These are phyloP conservation scores for Xylariomycetidae sp. DNA, from an alignment of 2,329 filamentous ascomycete genomes.

Conservation along the genomic window DNA sequence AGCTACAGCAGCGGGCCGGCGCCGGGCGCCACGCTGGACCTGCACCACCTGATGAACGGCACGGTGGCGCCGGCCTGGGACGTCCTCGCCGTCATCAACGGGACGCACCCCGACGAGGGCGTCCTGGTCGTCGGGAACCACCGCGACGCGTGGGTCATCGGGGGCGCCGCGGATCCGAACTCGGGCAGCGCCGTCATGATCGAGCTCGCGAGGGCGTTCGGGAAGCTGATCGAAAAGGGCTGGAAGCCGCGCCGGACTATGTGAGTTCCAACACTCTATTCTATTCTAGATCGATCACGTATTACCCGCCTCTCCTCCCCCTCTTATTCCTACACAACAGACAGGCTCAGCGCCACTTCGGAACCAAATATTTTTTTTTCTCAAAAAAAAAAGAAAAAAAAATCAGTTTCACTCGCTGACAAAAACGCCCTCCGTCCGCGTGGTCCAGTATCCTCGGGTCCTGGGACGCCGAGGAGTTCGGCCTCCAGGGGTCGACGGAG, in stretches of 20 bases:
- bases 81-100: constrained; percentile 37
- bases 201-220: constrained; percentile 45
- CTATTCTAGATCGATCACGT: too few species aligned
- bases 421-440: neutral
- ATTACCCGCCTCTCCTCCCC: too few species aligned
- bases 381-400: too few species aligned
- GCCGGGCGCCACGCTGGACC: constrained; percentile 3
- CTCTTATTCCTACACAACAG: too few species aligned
- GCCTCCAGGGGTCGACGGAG: constrained; percentile 7
- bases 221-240: constrained; percentile 38
- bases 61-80: constrained; percentile 23
- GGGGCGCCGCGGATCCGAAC: constrained; percentile 47
- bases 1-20: constrained; percentile 7
- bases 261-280: constrained; percentile 7
- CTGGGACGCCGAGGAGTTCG: constrained; percentile 32
- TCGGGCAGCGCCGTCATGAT: constrained; percentile 44
- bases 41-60: constrained; percentile 5
- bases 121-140: constrained; percentile 49
- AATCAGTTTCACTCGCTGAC: too few species aligned
- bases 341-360: too few species aligned
- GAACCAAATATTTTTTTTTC: too few species aligned
- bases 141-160: constrained; percentile 49
- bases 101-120: constrained; percentile 30
- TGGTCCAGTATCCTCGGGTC: constrained; percentile 19
- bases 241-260: constrained; percentile 50